Base-by-base conservation (phyloP, 352 stramenopile species). In the Phytophthora fragariae region DNA sequence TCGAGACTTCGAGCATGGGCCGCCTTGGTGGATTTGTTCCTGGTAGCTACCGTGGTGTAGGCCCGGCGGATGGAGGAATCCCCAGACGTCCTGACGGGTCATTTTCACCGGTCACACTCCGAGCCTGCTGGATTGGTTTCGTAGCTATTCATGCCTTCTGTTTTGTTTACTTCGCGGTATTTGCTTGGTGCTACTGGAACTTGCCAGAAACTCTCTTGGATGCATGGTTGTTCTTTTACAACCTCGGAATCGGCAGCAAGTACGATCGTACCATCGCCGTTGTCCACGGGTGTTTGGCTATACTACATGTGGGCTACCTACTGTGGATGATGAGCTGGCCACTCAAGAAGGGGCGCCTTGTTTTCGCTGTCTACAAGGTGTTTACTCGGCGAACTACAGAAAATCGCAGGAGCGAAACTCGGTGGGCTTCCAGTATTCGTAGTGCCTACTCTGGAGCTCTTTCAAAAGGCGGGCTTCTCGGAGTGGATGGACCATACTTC, bases 171-270 rank as follows among this genome's bases (percentile, higher is more conserved):
- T 63, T 73, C 17, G 8, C 44, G 7, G 62, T 37, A 12, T 59
- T 73, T 41, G 47, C 41, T 4, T 69, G 41, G 52, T 63, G 66
- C 49, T 80, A 76, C 37, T 68, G 67, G 53, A 69, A 67, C 6
- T 55, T 79, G 10, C 54, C 57, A 1, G 47, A 41, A n/a, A 66
- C 62, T 6, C 53, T 33, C 17, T 55, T 76, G 44, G 47, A 69
- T 29, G 9, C 57, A 5, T 76, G 69, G 31, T 17, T 77, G 24
- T 49, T 14, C 8, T 62, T 70, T 62, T 49, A 57, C 27, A 55
- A 31, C 4, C 29, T 80, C 11, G 62, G 68, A 0, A 60, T 80
- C 29, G 57, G 19, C 11, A 29, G 53, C 0, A 10, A 53, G 14
- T n/a, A 67, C 41, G 57, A 79, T 10, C 33, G 17, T 8, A 33